Evolutionary conservation across 345 rosid genomes (phyloP).

Genomic region (Hibiscus syriacus): DNA sequence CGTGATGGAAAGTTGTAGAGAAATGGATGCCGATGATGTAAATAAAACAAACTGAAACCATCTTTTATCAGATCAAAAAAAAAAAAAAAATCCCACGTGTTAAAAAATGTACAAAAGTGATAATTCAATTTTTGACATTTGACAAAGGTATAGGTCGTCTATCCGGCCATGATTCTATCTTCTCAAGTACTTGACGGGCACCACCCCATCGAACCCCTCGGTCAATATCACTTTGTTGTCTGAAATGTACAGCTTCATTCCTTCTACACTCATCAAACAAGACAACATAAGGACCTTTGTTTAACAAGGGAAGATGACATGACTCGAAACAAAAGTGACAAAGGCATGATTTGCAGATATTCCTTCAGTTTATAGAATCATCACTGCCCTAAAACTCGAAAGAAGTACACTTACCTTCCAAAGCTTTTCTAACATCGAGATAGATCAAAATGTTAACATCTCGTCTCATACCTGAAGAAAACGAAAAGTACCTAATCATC

Average conservation of each 20-base stretch:
- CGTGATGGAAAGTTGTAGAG: too few relatives aligned
- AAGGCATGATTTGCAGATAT: not conserved
- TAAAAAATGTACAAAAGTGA: too few relatives aligned
- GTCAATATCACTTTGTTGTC: conserved; percentile 84
- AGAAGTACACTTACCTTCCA: conserved; percentile 51
- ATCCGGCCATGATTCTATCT: conserved; percentile 81
- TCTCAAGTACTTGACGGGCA: conserved; percentile 57
- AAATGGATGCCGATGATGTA: too few relatives aligned
- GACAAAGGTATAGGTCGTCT: conserved; percentile 35
- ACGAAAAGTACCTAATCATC: not conserved
- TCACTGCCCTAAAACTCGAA: not conserved
- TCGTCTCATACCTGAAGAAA: conserved; percentile 64
- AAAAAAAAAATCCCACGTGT: too few relatives aligned
- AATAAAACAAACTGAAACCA: too few relatives aligned
- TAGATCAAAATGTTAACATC: conserved; percentile 62
- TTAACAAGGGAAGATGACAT: not conserved
- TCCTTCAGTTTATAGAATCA: not conserved
- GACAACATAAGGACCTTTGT: not conserved
- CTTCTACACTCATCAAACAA: conserved; percentile 33
- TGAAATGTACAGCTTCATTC: conserved; percentile 76
- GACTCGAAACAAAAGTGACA: not conserved
- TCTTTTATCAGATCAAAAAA: too few relatives aligned
- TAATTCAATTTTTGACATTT: too few relatives aligned
- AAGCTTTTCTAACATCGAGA: conserved; percentile 66
- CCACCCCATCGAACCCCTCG: conserved; percentile 81